Percentiles rank a stretch among this genome's conserved stretches.
Conservation (phyloP, 495 filamentous ascomycete species). For the Talaromyces stipitatus region DNA sequence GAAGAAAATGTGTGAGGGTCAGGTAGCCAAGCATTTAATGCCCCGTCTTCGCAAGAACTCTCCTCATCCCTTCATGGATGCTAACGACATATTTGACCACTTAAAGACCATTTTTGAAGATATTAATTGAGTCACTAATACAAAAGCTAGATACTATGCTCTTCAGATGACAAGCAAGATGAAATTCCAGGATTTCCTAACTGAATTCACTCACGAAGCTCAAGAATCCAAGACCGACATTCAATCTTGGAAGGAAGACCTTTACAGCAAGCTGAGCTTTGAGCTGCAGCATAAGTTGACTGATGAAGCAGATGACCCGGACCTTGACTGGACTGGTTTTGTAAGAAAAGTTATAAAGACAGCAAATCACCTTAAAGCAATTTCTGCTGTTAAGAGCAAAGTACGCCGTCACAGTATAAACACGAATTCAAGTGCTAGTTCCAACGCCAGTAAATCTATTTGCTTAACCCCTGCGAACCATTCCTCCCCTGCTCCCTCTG, state of each 20-base stretch:
- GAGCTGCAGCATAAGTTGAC: background rate
- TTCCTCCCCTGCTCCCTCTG: no score
- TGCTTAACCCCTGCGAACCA: no score
- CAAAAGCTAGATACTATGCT: background rate
- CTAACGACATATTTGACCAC: background rate
- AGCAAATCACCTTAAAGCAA: no score
- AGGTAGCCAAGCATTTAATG: background rate
- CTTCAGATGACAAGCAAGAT: background rate
- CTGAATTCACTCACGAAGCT: slow-evolving; percentile 4
- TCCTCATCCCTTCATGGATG: background rate
- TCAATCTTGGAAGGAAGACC: slow-evolving; percentile 2
- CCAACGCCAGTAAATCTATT: no score
- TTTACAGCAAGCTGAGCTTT: background rate
- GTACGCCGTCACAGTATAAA: no score
- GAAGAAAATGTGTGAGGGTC: no score
- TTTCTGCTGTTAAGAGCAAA: no score
- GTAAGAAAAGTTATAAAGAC: no score
- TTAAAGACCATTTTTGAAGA: background rate
- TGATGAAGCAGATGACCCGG: background rate
- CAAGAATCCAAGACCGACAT: background rate
- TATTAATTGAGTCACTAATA: background rate
- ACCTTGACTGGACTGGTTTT: no score
- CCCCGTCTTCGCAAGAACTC: background rate
- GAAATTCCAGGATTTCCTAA: slow-evolving; percentile 6
- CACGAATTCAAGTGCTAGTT: no score